These are phyloP conservation scores for Rhinocladiella similis DNA, from an alignment of 2,329 filamentous ascomycete genomes.

Conservation along the genomic window DNA sequence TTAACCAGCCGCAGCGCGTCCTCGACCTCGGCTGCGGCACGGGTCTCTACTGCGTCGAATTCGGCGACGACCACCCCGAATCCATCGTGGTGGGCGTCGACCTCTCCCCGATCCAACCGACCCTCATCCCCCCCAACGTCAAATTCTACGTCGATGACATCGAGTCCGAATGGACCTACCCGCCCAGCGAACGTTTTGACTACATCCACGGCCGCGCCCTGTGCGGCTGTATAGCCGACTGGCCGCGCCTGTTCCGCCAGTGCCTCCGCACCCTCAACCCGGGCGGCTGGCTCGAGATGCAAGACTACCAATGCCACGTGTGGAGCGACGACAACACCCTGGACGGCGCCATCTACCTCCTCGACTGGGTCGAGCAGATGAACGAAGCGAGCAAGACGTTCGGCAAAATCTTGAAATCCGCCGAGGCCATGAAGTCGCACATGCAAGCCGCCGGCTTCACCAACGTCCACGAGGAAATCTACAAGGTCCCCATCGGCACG, in stretches of 20 bases:
- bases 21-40: conserved; percentile 45
- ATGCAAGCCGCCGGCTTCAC: conserved; percentile 37
- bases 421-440: conserved; percentile 29
- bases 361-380: conserved; percentile 4
- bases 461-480: conserved; percentile 33
- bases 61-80: conserved; percentile 40
- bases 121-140: conserved; percentile 54
- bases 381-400: conserved; percentile 6
- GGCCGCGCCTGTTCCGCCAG: conserved; percentile 20
- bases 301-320: conserved; percentile 24
- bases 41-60: conserved; percentile 44
- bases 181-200: conserved; percentile 54
- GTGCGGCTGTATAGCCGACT: conserved; percentile 29
- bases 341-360: neutral
- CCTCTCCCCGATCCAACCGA: conserved; percentile 41
- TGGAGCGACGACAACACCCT: conserved; percentile 31
- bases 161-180: conserved; percentile 58
- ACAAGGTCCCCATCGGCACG: conserved; percentile 34
- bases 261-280: conserved; percentile 31
- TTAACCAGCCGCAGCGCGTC: conserved; percentile 31
- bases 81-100: conserved; percentile 40
- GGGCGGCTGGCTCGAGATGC: conserved; percentile 33
- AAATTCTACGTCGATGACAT: conserved; percentile 59
- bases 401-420: conserved; percentile 17
- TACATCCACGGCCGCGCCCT: conserved; percentile 47